phyloP scores from a whole-genome alignment of 306 rosid genomes.

The Chamaecrista fasciculata region DNA sequence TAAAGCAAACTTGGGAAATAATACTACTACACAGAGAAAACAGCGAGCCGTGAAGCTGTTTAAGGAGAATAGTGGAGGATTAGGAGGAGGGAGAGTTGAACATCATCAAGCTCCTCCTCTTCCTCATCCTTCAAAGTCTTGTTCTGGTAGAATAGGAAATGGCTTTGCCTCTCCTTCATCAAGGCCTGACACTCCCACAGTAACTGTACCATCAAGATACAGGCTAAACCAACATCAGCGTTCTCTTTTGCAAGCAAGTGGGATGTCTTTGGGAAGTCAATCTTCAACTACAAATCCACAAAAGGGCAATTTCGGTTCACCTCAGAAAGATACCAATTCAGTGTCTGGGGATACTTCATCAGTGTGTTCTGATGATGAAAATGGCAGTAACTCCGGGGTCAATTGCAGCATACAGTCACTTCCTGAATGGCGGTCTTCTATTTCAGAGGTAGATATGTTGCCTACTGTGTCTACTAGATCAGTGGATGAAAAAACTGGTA shows the following conservation, averaged over 20 bases:
- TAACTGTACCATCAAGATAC: slow-evolving; percentile 51
- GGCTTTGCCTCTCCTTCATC: slow-evolving; percentile 45
- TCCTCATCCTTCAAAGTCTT: slow-evolving; percentile 45
- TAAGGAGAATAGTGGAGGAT: slow-evolving; percentile 53
- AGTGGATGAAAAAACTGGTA: slow-evolving; percentile 41
- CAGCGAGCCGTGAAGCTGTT: slow-evolving; percentile 50
- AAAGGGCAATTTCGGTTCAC: slow-evolving; percentile 28
- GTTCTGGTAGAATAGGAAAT: slow-evolving; percentile 40
- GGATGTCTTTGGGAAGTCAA: slow-evolving; percentile 38
- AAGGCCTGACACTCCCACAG: slow-evolving; percentile 61
- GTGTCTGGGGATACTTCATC: slow-evolving; percentile 17
- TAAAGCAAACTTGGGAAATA: slow-evolving; percentile 19
- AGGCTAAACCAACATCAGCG: slow-evolving; percentile 46
- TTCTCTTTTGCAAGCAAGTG: slow-evolving; percentile 55
- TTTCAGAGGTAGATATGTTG: slow-evolving; percentile 46
- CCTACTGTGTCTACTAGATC: slow-evolving; percentile 49
- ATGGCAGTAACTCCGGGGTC: slow-evolving; percentile 20
- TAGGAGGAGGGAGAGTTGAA: slow-evolving; percentile 37
- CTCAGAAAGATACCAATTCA: slow-evolving; percentile 24
- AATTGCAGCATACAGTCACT: slow-evolving; percentile 53
- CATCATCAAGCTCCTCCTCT: slow-evolving; percentile 36
- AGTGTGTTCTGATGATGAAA: slow-evolving; percentile 27
- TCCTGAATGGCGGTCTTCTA: slow-evolving; percentile 55
- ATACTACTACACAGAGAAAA: slow-evolving; percentile 34
- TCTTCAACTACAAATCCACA: slow-evolving; percentile 13